Conservation (phyloP, 2,329 filamentous ascomycete genomes). For the Rutstroemia sp. region DNA sequence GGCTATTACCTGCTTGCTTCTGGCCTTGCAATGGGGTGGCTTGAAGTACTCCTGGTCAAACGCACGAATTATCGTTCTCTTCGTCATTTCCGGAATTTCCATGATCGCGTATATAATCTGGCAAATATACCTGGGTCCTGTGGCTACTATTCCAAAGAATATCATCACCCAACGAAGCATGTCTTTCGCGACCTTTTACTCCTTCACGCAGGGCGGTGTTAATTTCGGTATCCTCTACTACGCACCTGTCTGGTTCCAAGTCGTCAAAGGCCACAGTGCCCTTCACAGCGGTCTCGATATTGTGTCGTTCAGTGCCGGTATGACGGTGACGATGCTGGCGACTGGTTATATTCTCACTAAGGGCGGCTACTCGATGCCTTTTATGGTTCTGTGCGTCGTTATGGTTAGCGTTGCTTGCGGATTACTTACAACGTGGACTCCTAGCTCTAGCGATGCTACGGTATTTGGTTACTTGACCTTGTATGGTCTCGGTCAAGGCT, state of each 20-base stretch:
- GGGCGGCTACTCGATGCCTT: conserved; percentile 27
- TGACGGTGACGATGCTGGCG: conserved; percentile 20
- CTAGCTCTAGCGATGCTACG: conserved; percentile 31
- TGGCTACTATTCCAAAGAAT: conserved; percentile 30
- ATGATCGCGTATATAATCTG: conserved; percentile 24
- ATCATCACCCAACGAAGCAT: conserved; percentile 30
- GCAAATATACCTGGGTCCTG: conserved; percentile 3
- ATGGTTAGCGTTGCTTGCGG: conserved; percentile 13
- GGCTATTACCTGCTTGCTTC: conserved; percentile 26
- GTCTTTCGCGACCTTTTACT: background rate
- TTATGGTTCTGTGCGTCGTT: conserved; percentile 11
- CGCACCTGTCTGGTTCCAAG: conserved; percentile 42
- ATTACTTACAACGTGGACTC: conserved; percentile 29
- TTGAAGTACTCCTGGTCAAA: conserved; percentile 30
- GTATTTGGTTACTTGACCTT: conserved; percentile 44
- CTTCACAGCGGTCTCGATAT: conserved; percentile 36
- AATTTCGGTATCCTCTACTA: conserved; percentile 23
- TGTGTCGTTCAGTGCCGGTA: conserved; percentile 26
- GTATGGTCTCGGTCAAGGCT: conserved; percentile 36
- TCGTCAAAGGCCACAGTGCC: conserved; percentile 33
- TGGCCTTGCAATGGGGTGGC: conserved; percentile 31
- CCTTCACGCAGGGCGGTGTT: conserved; percentile 17
- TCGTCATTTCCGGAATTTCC: conserved; percentile 25
- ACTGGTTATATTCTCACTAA: conserved; percentile 18
- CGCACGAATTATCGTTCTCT: conserved; percentile 27